phyloP scores from a whole-genome alignment of 192 early-diverging fungal species.

The Gryganskiella cystojenkinii region DNA sequence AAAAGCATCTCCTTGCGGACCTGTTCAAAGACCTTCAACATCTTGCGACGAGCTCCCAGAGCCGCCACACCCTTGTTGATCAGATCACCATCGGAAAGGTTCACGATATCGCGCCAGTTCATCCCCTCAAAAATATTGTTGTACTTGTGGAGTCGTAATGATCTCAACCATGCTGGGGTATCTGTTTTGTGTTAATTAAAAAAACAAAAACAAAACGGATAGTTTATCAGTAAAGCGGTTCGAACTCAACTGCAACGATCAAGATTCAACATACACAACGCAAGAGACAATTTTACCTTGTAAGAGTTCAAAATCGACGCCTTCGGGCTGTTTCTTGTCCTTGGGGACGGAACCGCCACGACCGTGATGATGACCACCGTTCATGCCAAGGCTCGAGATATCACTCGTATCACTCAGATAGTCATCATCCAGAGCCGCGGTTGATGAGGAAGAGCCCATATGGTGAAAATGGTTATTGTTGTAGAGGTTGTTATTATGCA shows the following conservation, averaged over 20 bases:
- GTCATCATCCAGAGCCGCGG: constrained; percentile 37
- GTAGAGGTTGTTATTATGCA: too few relatives aligned
- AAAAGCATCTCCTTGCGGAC: constrained; percentile 60
- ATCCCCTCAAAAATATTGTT: constrained; percentile 86
- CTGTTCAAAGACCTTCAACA: constrained; percentile 96
- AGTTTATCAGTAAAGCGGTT: neutral
- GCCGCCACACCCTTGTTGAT: constrained; percentile 88
- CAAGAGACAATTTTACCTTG: constrained; percentile 73
- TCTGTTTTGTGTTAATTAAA: constrained; percentile 57
- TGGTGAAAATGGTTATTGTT: too few relatives aligned
- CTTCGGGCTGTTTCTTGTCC: constrained; percentile 80
- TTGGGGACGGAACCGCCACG: constrained; percentile 56
- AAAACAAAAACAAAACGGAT: constrained; percentile 3
- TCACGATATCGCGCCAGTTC: constrained; percentile 91
- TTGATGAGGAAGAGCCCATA: constrained; percentile 3
- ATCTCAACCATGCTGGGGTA: constrained; percentile 93
- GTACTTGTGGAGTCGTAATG: constrained; percentile 97
- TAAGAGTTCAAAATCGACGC: constrained; percentile 78
- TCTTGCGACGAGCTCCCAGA: constrained; percentile 94
- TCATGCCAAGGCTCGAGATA: constrained; percentile 47
- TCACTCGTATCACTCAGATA: constrained; percentile 53
- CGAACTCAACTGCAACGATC: too few relatives aligned
- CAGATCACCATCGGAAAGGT: constrained; percentile 85
- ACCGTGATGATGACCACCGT: constrained; percentile 32
- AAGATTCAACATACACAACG: too few relatives aligned